Conservation (phyloP, 1,139 yeast genomes). For the Suhomyces wounanorum region DNA sequence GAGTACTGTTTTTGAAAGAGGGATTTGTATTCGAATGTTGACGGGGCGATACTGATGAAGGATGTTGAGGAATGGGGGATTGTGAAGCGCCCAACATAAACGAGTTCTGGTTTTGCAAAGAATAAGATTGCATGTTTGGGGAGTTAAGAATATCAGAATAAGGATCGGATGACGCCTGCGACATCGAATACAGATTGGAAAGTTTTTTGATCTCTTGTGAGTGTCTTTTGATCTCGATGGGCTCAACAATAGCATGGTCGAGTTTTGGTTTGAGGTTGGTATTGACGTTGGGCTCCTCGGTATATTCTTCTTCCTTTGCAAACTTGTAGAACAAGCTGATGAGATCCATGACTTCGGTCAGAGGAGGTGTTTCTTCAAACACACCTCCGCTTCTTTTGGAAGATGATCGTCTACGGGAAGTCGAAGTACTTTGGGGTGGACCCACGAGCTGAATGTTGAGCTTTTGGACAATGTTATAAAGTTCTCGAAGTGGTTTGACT, state of each 20-base stretch:
- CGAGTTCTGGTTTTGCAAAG: not conserved
- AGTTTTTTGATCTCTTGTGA: slow-evolving; percentile 8
- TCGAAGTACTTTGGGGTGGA: slow-evolving; percentile 6
- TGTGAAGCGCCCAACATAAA: not conserved
- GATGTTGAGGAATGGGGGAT: not conserved
- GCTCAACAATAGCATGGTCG: slow-evolving; percentile 11
- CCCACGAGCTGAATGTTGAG: slow-evolving; percentile 17
- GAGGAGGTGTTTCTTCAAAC: slow-evolving; percentile 7
- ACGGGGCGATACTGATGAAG: slow-evolving; percentile 8
- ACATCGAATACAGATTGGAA: not conserved
- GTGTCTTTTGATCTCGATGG: slow-evolving; percentile 14
- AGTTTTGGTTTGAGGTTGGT: not conserved
- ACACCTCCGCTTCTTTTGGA: slow-evolving; percentile 17
- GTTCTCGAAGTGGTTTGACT: slow-evolving; percentile 52
- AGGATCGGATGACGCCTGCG: not conserved
- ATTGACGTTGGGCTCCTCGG: not conserved
- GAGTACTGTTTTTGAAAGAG: slow-evolving; percentile 5
- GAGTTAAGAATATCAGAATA: not conserved
- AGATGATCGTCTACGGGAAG: slow-evolving; percentile 9
- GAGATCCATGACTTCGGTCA: slow-evolving; percentile 36
- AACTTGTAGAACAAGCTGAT: slow-evolving; percentile 42
- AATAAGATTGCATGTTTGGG: not conserved
- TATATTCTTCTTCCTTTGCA: slow-evolving; percentile 41
- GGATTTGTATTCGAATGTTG: slow-evolving; percentile 8
- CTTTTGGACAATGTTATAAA: slow-evolving; percentile 42